These are phyloP conservation scores for Eucalyptus tenuipes DNA, from an alignment of 345 rosid genomes.

Conservation along the genomic window DNA sequence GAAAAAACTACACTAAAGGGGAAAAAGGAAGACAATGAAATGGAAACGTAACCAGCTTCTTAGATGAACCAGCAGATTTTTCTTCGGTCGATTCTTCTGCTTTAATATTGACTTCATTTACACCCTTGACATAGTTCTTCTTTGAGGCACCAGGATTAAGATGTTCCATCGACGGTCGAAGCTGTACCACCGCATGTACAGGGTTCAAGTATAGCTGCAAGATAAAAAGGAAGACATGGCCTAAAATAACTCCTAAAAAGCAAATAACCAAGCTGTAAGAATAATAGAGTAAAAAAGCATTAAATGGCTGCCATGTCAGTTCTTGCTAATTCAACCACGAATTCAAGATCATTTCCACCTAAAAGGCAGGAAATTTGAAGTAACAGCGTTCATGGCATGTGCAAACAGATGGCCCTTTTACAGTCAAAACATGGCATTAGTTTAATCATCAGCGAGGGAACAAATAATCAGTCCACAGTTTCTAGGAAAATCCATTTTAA, in stretches of 20 bases:
- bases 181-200: constrained; percentile 74
- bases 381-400: neutral
- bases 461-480: neutral
- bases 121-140: constrained; percentile 12
- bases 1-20: neutral
- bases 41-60: constrained; percentile 30
- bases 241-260: neutral
- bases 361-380: neutral
- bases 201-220: constrained; percentile 89
- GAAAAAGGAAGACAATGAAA: neutral
- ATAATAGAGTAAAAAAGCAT: neutral
- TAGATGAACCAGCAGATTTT: constrained; percentile 35
- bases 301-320: neutral
- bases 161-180: constrained; percentile 57
- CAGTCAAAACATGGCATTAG: neutral
- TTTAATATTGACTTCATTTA: constrained; percentile 20
- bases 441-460: neutral
- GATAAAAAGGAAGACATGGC: neutral
- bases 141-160: constrained; percentile 17
- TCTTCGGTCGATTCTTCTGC: constrained; percentile 16
- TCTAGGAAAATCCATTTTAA: neutral
- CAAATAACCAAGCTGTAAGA: neutral
- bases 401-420: neutral
- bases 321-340: neutral
- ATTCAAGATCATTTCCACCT: neutral